Conservation (phyloP, 2,329 filamentous ascomycete genomes). For the Colletotrichum phormii region DNA sequence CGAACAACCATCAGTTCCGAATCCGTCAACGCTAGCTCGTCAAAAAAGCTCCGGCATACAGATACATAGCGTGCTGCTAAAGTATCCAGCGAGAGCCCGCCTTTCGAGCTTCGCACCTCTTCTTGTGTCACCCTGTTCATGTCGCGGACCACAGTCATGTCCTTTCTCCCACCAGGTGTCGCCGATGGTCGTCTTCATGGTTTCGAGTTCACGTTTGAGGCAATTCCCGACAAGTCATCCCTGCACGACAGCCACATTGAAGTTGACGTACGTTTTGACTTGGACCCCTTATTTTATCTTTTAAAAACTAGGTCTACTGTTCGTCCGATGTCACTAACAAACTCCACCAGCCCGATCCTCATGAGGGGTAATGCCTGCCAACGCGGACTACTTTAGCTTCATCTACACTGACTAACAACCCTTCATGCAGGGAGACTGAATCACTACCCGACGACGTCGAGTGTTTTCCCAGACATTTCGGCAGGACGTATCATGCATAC, state of each 20-base stretch:
- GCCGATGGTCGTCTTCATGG: slow-evolving; percentile 26
- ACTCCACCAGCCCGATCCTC: slow-evolving; percentile 30
- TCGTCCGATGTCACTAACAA: slow-evolving; percentile 31
- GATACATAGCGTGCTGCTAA: background rate
- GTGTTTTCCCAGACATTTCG: slow-evolving; percentile 55
- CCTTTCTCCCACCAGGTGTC: slow-evolving; percentile 25
- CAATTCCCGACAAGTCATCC: slow-evolving; percentile 36
- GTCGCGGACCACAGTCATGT: slow-evolving; percentile 24
- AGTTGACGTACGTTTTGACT: slow-evolving; percentile 30
- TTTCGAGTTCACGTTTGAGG: slow-evolving; percentile 38
- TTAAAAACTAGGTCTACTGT: background rate
- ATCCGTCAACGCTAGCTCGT: slow-evolving; percentile 14
- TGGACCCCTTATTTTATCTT: background rate
- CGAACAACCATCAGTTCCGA: slow-evolving; percentile 12
- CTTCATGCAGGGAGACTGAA: slow-evolving; percentile 42
- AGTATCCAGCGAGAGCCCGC: background rate
- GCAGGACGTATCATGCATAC: slow-evolving; percentile 61
- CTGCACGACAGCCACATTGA: slow-evolving; percentile 36
- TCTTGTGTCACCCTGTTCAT: background rate
- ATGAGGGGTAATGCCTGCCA: slow-evolving; percentile 33
- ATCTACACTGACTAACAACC: background rate
- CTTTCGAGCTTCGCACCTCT: background rate
- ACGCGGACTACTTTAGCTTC: background rate
- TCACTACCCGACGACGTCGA: slow-evolving; percentile 56
- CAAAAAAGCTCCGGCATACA: background rate